Evolutionary conservation across 805 yeast genomes (phyloP).

Genomic region (Spathaspora girioi): DNA sequence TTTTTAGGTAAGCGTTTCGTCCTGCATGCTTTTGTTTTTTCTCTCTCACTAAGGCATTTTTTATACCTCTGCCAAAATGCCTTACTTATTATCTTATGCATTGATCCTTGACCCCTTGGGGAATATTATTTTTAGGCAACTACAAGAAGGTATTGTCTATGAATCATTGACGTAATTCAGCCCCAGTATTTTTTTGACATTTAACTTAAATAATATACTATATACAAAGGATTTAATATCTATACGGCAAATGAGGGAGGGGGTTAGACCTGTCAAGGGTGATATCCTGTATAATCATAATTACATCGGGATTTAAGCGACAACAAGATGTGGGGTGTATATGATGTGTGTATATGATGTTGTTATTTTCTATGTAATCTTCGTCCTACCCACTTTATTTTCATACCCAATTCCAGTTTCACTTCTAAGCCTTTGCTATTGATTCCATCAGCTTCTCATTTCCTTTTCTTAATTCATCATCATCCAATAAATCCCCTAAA

Average conservation of each 20-base stretch:
- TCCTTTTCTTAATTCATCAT: conserved; percentile 58
- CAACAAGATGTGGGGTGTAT: background rate
- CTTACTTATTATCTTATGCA: background rate
- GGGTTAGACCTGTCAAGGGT: background rate
- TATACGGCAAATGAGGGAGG: background rate
- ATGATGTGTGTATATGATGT: background rate
- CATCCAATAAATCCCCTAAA: conserved; percentile 72
- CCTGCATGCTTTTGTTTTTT: background rate
- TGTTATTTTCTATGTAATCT: background rate
- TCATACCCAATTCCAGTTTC: background rate
- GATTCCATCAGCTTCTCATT: conserved; percentile 66
- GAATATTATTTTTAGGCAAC: background rate
- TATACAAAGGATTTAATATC: background rate
- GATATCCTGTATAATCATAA: background rate
- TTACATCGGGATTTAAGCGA: background rate
- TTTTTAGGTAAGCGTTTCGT: background rate
- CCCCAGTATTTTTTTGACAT: background rate
- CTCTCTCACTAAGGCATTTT: background rate
- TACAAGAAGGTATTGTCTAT: background rate
- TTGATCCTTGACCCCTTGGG: background rate
- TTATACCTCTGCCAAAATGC: background rate
- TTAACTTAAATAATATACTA: background rate
- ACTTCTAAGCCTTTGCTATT: conserved; percentile 5
- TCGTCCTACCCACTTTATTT: background rate
- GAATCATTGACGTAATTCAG: background rate